A percentile compares a stretch with the other conserved stretches of the same genome.
phyloP scores from a whole-genome alignment of 192 early-diverging fungal species.

The Coemansia reversa region DNA sequence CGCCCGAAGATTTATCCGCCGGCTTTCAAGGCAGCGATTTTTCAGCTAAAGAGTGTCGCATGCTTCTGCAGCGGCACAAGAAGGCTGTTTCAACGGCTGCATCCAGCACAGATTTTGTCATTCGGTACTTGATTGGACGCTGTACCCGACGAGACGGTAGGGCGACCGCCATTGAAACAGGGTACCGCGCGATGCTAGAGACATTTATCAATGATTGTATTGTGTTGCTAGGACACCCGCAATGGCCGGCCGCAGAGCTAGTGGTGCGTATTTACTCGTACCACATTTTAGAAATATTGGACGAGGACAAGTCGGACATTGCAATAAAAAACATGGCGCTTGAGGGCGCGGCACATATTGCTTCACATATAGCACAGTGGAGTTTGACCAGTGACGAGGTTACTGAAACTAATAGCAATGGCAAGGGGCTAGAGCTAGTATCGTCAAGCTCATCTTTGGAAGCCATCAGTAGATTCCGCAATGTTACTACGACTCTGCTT shows the following conservation, averaged over 20 bases:
- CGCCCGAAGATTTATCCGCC: constrained; percentile 36
- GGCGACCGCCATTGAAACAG: constrained; percentile 58
- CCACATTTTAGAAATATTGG: constrained; percentile 65
- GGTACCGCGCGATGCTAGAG: constrained; percentile 74
- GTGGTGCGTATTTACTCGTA: constrained; percentile 65
- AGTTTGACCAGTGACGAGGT: not conserved
- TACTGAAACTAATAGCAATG: not conserved
- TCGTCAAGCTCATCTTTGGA: constrained; percentile 23
- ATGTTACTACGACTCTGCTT: constrained; percentile 17
- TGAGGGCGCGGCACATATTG: constrained; percentile 63
- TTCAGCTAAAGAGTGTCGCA: constrained; percentile 38
- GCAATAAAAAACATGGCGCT: constrained; percentile 60
- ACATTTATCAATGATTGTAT: constrained; percentile 71
- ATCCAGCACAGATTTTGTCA: constrained; percentile 57
- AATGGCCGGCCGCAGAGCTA: constrained; percentile 88
- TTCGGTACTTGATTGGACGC: constrained; percentile 63
- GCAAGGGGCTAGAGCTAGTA: constrained; percentile 7
- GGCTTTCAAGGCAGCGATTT: constrained; percentile 31
- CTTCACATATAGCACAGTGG: constrained; percentile 55
- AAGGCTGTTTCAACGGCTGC: constrained; percentile 56
- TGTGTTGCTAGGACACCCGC: constrained; percentile 71
- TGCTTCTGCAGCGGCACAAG: constrained; percentile 43
- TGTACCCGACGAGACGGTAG: constrained; percentile 53
- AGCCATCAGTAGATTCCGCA: constrained; percentile 21
- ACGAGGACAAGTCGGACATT: constrained; percentile 62